Base-by-base conservation (phyloP, 495 filamentous ascomycete genomes). In the Penicillium lagena region DNA sequence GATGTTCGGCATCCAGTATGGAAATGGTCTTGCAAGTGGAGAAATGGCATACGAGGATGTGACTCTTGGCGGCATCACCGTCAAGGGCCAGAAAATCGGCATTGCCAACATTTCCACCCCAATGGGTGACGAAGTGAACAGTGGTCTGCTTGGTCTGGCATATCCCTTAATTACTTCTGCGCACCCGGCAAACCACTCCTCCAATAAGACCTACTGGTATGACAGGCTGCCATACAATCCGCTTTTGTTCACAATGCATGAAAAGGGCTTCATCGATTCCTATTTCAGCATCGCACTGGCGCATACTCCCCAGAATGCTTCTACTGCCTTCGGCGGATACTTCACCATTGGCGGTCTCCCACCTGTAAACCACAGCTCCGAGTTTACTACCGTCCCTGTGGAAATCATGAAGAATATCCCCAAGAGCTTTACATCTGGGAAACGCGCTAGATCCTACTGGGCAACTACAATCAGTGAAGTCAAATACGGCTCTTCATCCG, bases 1-100 rank as follows among this genome's bases (percentile, higher is more conserved):
- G 48, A 75, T 72, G 44, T 83, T 85, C 66, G 73, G 71, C 41
- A 74, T 83, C 39, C 51, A 63, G 17, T 87, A 86, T 51, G 74
- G 73, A 7, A 75, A 76, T 45, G 80, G 81, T 4, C 49, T 65
- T 30, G 64, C 82, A 33, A 70, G 60, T 5, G 83, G 82, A 0
- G 63, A 61, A 33, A 73, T 86, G 62, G 81, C 77, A 0, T 71
- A 62, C 39, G 74, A 83, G 34, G 63, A 76, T 30, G 68, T 85
- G 35, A 68, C 69, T 1, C 48, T 83, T n/a, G 79, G 63, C 14
- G 74, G 72, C 38, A 59, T 82, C 46, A 76, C 64, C 4, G 77
- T 80, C 31, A 64, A 67, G 10, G 30, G 32, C 11, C 81, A 86
- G 55, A 68, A 70, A 6, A 50, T 82, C 11, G 80, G 66, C 1